Evolutionary conservation across 768 basidiomycete species (phyloP).

Genomic region (Rhodotorula paludigena): DNA sequence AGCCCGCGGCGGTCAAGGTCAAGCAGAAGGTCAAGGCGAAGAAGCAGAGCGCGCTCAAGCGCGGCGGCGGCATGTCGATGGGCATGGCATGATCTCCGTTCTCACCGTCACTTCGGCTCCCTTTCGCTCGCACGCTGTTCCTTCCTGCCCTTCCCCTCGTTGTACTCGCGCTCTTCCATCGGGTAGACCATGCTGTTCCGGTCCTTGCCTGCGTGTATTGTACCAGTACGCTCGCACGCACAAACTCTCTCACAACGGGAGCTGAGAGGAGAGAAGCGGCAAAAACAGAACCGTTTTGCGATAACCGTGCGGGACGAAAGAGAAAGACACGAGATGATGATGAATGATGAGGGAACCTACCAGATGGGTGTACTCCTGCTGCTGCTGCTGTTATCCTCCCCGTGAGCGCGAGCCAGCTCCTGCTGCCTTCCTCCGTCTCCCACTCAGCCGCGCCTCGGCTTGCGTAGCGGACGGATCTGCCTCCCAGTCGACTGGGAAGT

Average conservation of each 20-base stretch:
- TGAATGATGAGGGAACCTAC: too few species aligned
- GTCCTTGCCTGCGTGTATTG: not conserved
- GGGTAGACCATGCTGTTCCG: not conserved
- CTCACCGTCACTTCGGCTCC: not conserved
- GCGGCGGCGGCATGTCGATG: conserved; percentile 31
- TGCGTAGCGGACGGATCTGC: conserved; percentile 1
- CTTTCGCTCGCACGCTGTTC: too few species aligned
- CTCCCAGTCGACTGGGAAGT: not conserved
- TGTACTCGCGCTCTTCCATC: too few species aligned
- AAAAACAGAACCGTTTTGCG: too few species aligned
- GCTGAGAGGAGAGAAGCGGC: too few species aligned
- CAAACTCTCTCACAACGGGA: too few species aligned
- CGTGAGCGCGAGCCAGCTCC: not conserved
- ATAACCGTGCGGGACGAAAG: too few species aligned
- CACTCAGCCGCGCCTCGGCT: conserved; percentile 7
- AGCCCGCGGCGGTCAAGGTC: conserved; percentile 22
- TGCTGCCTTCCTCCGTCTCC: not conserved
- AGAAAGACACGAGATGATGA: too few species aligned
- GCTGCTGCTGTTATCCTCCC: too few species aligned
- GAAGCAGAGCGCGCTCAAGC: conserved; percentile 27
- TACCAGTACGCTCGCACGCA: not conserved
- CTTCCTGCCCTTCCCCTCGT: not conserved
- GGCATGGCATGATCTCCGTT: conserved; percentile 7
- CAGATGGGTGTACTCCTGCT: too few species aligned
- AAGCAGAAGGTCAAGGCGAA: conserved; percentile 37